Percentiles rank a stretch among this genome's conserved stretches.
phyloP scores from a whole-genome alignment of 805 yeast species.

The Yamadazyma sp. region DNA sequence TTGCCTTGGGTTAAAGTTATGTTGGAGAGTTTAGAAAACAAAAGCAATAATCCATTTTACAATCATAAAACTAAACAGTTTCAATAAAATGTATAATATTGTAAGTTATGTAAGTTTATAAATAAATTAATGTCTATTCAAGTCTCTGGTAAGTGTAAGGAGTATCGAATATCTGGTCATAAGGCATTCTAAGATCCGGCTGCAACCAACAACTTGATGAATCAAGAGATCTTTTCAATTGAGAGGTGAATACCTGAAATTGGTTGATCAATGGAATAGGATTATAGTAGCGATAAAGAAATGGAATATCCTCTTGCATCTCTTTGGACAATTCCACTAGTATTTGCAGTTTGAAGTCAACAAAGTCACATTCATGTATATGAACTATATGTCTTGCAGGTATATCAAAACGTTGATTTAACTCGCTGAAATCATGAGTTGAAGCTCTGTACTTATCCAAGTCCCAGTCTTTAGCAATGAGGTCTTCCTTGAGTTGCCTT shows the following conservation, averaged over 20 bases:
- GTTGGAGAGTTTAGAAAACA: slow-evolving; percentile 20
- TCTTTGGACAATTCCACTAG: background rate
- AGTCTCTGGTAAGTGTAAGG: no score
- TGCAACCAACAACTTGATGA: no score
- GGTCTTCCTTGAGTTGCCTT: slow-evolving; percentile 9
- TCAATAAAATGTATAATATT: slow-evolving; percentile 2
- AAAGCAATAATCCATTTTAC: slow-evolving; percentile 9
- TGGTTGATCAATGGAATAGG: background rate
- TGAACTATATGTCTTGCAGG: background rate
- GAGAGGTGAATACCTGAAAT: background rate
- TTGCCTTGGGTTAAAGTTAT: slow-evolving; percentile 58
- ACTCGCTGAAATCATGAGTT: background rate
- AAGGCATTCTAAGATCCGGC: slow-evolving; percentile 3
- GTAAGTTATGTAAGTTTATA: no score
- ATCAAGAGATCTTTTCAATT: no score
- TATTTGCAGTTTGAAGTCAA: slow-evolving; percentile 12
- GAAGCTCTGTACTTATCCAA: slow-evolving; percentile 11
- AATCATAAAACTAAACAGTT: slow-evolving; percentile 7
- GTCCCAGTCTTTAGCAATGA: slow-evolving; percentile 1
- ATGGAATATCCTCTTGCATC: background rate
- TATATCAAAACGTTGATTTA: slow-evolving; percentile 7
- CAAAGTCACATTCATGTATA: slow-evolving; percentile 14
- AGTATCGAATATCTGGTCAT: slow-evolving; percentile 1
- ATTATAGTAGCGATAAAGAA: slow-evolving; percentile 6
- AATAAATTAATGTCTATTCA: no score